Evolutionary conservation across 192 early-diverging fungal genomes (phyloP).

Genomic region (Podila epicladia): DNA sequence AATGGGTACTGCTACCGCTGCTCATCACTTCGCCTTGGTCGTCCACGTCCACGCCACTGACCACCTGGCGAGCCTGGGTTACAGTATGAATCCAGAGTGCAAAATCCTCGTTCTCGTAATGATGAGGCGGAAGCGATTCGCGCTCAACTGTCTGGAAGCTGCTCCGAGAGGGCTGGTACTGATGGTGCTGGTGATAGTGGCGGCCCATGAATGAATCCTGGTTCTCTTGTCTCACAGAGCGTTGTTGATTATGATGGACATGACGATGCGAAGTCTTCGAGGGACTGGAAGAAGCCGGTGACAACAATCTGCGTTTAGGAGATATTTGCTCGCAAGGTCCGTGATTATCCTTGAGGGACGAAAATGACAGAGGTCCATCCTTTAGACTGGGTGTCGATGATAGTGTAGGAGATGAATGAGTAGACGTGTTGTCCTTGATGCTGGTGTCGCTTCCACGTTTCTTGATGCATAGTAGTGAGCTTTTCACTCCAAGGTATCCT

Average conservation of each 20-base stretch:
- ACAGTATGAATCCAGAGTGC: slow-evolving; percentile 37
- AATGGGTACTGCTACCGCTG: background rate
- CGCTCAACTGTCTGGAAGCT: background rate
- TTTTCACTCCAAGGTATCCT: slow-evolving; percentile 8
- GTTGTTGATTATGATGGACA: background rate
- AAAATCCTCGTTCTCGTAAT: slow-evolving; percentile 39
- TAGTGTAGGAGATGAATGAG: background rate
- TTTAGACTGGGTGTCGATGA: slow-evolving; percentile 2
- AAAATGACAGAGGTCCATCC: background rate
- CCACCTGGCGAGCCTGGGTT: slow-evolving; percentile 11
- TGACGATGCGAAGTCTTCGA: background rate
- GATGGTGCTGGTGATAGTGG: background rate
- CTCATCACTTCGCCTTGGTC: background rate
- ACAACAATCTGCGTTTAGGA: slow-evolving; percentile 5
- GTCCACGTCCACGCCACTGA: slow-evolving; percentile 34
- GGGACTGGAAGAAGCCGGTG: slow-evolving; percentile 9
- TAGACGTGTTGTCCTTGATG: background rate
- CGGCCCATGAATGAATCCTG: background rate
- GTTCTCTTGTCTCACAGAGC: background rate
- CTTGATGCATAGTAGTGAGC: slow-evolving; percentile 16
- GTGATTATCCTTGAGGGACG: slow-evolving; percentile 6
- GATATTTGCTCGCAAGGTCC: background rate
- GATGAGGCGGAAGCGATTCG: slow-evolving; percentile 7
- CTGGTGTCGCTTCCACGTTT: slow-evolving; percentile 32
- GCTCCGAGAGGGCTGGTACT: background rate